Base-by-base conservation (phyloP, 2,329 filamentous ascomycete species). In the Penicillium sp. region DNA sequence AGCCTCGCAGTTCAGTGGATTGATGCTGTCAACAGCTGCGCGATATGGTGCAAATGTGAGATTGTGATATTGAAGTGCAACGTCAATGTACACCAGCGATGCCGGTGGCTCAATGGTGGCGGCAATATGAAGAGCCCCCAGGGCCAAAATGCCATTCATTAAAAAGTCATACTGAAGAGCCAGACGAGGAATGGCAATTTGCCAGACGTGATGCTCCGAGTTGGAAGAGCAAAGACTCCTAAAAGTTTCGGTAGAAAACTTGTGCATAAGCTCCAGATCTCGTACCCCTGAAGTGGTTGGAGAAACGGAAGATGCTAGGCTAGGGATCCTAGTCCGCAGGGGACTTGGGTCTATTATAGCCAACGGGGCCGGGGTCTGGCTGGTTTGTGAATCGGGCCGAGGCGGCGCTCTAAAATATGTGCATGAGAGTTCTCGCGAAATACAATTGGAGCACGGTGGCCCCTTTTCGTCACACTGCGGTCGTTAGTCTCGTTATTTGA, bases 251-350 rank as follows among this genome's bases (percentile, higher is more conserved):
- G 71, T 75, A 2, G 74, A 70, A 68, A 73, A 79, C 26, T 72
- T 72, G 53, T 78, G 75, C 72, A 78, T 76, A 39, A 79, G 58
- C 51, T 77, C 75, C 8, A 79, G 65, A 49, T 77, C 75, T 3
- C 64, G 63, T 12, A 66, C 55, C 10, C 57, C 54, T 22, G 61
- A 59, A 34, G 52, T 51, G 17, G 50, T 38, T 12, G 56, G 50
- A 19, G 54, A 50, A 22, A 49, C 53, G n/a, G 50, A 55, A 29
- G 53, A 48, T n/a, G 43, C 26, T 22, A 57, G 54, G 21, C 54
- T 59, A 41, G 54, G 50, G 13, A 57, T 53, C 22, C 53, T 53
- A 4, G 52, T 38, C 22, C 53, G 53, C 6, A 51, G 51, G 9
- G 54, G 46, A 12, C 39, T 48, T 17, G 52, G 37, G 2, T 52